Base-by-base conservation (phyloP, 176 grass and related monocot genomes). In the Avena eriantha region DNA sequence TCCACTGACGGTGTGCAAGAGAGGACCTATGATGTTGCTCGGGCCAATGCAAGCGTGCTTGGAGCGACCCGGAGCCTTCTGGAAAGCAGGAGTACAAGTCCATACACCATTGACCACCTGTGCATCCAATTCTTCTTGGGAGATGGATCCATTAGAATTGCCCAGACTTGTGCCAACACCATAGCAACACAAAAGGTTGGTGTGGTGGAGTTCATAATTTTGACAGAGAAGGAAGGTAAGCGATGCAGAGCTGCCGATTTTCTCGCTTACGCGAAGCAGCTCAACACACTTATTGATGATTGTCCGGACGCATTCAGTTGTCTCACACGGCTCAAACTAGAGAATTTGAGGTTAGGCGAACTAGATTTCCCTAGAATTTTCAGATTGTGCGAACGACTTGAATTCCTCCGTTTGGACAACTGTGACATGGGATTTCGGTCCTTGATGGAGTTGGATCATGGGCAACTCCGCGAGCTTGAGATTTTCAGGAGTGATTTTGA, bases 381-480 rank as follows among this genome's bases (percentile, higher is more conserved):
- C 2, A 41, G 65, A 8, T 4, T 23, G 5, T 82, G 65, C 65
- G 17, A 18, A 0, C n/a, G 23, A 51, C 8, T 76, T 22, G 31
- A 41, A 19, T 82, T 35, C 34, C 34, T 35, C 34, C 34, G 4
- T 35, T 4, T 35, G 34, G 34, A 35, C 2, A 35, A 35, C 49
- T 70, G 80, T 23, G 80, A 82, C 80, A 34, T 54, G 64, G 80
- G 80, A 7, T 39, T 17, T 8, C 18, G 1, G 36, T 71, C 69
- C 19, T 71, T 45, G 19, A 18, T 71, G 4, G 69, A 12, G 11
- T 1, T 82, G 15, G 12, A 82, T 41, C 65, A 82, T 49, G 31
- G 19, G 21, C 31, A 2, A 10, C 65, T 82, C 3, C 7, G 48
- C 17, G 47, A 82, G 33, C 65, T 56, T 1, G 80, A 70, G 19